Base-by-base conservation (phyloP, 2,329 filamentous ascomycete genomes). In the Iodosphaeria phyllophila region DNA sequence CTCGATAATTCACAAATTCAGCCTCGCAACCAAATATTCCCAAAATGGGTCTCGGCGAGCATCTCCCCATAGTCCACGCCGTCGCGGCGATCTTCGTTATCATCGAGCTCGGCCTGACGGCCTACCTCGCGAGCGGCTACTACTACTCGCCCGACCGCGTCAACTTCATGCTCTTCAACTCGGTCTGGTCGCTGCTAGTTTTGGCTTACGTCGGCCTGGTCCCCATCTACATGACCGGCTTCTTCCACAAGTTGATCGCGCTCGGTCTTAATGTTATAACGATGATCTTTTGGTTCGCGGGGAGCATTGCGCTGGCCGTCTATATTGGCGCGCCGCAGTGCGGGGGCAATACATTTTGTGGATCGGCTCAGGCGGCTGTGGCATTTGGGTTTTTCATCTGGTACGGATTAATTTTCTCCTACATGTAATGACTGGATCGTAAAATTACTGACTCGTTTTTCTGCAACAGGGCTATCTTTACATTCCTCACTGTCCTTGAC, bases 261-360 rank as follows among this genome's bases (percentile, higher is more conserved):
- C 54, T 84, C 11, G 70, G 40, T 2, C 57, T 79, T 16, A 77
- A 91, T 40, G 57, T 56, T 23, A 35, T 89, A 13, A 89, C 79
- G 7, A 73, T 75, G 52, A 59, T 91, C 28, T 91, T 91, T 56
- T 92, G 83, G 83, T 89, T 93, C 42, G 73, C 75, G 1, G 82
- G 80, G 5, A 76, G 82, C 39, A 72, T 91, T 35, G 79, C 80
- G 0, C 50, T 84, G 8, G 80, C 75, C 0, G 73, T 70, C 12
- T 58, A 58, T 28, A 50, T 82, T 29, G 64, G 64, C 26, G 58
- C 64, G 10, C 52, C 65, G 0, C 48, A 43, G 6, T 72, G 68
- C 41, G 56, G 52, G 20, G 52, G 49, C 24, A 54, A 56, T 20
- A 52, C 47, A 57, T 22, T 53, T 63, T 8, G 51, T 63, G 6